A percentile compares a stretch with the other conserved stretches of the same genome.
Evolutionary conservation across 2,329 filamentous ascomycete genomes (phyloP).

Genomic region (Nakataea oryzae): DNA sequence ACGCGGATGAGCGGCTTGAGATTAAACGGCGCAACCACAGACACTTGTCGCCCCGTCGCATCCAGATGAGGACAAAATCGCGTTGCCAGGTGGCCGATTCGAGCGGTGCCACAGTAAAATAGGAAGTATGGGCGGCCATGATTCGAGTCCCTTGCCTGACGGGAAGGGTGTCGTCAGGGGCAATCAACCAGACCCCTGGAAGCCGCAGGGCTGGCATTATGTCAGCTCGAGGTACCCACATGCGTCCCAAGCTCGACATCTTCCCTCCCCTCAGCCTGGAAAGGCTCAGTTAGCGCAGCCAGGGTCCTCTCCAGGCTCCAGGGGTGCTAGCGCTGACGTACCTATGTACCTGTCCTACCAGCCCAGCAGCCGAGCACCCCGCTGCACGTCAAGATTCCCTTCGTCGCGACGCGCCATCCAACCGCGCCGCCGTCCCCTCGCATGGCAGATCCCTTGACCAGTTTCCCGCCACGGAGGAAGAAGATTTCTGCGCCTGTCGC

Average conservation of each 20-base stretch:
- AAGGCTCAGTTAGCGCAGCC: background rate
- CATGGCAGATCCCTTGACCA: background rate
- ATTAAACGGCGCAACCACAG: background rate
- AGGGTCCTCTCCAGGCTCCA: no score
- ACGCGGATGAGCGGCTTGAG: background rate
- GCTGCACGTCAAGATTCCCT: background rate
- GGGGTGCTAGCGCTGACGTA: background rate
- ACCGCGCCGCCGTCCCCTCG: background rate
- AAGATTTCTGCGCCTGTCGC: background rate
- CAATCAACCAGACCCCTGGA: background rate
- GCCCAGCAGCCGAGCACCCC: background rate
- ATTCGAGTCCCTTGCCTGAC: background rate
- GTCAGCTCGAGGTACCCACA: background rate
- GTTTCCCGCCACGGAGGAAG: background rate
- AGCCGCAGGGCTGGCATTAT: background rate
- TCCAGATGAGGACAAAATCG: background rate
- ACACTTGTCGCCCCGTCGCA: background rate
- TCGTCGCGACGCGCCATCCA: background rate
- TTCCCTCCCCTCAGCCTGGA: background rate
- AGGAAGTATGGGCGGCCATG: background rate
- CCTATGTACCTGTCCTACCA: no score
- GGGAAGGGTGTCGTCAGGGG: background rate
- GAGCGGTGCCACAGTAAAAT: background rate
- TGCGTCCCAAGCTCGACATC: background rate
- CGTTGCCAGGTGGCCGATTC: background rate